Conservation (phyloP, 2,329 filamentous ascomycete genomes). For the Talaromyces sp. region DNA sequence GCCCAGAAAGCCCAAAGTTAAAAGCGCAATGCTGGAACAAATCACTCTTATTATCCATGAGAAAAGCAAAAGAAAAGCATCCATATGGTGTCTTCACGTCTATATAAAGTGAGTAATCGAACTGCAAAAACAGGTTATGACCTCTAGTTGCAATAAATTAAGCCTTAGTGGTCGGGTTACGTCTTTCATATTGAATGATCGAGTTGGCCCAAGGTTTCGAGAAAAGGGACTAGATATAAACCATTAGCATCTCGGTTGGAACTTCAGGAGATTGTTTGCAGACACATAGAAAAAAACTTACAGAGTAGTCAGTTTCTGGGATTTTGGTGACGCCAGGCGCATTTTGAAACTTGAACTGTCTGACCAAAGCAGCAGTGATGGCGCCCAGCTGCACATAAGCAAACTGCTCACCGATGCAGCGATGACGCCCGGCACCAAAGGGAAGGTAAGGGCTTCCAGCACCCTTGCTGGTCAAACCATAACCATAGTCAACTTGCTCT, state of each 20-base stretch:
- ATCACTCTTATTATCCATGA: neutral
- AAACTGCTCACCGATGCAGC: conserved; percentile 73
- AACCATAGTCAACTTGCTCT: conserved; percentile 59
- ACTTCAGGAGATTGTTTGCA: neutral
- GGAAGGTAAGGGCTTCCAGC: conserved; percentile 61
- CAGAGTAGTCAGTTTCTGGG: conserved; percentile 60
- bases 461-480: conserved; percentile 56
- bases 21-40: neutral
- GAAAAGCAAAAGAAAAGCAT: neutral
- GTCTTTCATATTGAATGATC: conserved; percentile 66
- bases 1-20: neutral
- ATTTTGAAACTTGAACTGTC: conserved; percentile 57
- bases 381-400: conserved; percentile 64
- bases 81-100: neutral
- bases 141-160: neutral
- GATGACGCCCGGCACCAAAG: conserved; percentile 66
- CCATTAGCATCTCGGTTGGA: neutral
- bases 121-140: neutral
- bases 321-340: conserved; percentile 51
- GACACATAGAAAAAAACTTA: conserved; percentile 23
- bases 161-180: conserved; percentile 19
- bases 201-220: conserved; percentile 67
- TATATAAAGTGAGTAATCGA: neutral
- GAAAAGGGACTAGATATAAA: conserved; percentile 52
- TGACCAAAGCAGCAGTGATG: conserved; percentile 58